A percentile compares a stretch with the other conserved stretches of the same genome.
Evolutionary conservation across 768 basidiomycete genomes (phyloP).

Genomic region (Termitomyces sp.): DNA sequence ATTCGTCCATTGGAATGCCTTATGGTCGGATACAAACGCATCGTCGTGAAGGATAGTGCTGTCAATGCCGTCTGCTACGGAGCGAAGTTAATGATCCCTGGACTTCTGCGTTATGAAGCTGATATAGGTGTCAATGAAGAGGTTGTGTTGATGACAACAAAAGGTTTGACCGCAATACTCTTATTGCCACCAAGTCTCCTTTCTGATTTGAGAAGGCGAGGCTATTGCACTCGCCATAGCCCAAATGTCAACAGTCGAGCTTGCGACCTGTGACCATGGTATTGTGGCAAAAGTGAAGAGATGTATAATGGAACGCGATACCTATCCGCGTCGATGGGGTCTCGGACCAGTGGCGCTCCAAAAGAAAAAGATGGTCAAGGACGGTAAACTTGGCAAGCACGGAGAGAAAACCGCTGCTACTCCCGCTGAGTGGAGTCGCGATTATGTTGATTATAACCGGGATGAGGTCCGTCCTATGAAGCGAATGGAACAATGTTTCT

Average conservation of each 20-base stretch:
- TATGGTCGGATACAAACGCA: slow-evolving; percentile 93
- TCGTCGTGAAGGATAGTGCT: slow-evolving; percentile 98
- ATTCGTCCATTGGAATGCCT: slow-evolving; percentile 93
- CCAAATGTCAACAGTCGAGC: slow-evolving; percentile 98
- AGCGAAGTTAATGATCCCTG: slow-evolving; percentile 99
- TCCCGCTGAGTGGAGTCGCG: slow-evolving; percentile 84
- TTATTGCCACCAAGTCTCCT: background rate
- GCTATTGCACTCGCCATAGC: slow-evolving; percentile 93
- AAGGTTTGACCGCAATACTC: slow-evolving; percentile 45
- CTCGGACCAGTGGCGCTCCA: slow-evolving; percentile 94
- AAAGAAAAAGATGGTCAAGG: slow-evolving; percentile 98
- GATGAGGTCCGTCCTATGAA: slow-evolving; percentile 32
- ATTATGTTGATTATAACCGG: slow-evolving; percentile 90
- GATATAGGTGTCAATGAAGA: slow-evolving; percentile 95
- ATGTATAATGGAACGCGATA: slow-evolving; percentile 99
- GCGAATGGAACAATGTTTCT: slow-evolving; percentile 4
- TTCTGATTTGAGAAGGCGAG: slow-evolving; percentile 48
- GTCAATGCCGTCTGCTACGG: slow-evolving; percentile 99
- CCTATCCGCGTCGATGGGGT: slow-evolving; percentile 97
- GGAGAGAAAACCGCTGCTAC: slow-evolving; percentile 87
- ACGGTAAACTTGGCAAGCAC: slow-evolving; percentile 94
- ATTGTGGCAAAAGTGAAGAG: slow-evolving; percentile 99
- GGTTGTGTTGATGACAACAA: slow-evolving; percentile 97
- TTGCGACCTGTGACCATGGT: slow-evolving; percentile 96
- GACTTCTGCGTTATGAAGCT: slow-evolving; percentile 91